Evolutionary conservation across 139 green algal species (phyloP).

Genomic region (Yamagishiella unicocca): DNA sequence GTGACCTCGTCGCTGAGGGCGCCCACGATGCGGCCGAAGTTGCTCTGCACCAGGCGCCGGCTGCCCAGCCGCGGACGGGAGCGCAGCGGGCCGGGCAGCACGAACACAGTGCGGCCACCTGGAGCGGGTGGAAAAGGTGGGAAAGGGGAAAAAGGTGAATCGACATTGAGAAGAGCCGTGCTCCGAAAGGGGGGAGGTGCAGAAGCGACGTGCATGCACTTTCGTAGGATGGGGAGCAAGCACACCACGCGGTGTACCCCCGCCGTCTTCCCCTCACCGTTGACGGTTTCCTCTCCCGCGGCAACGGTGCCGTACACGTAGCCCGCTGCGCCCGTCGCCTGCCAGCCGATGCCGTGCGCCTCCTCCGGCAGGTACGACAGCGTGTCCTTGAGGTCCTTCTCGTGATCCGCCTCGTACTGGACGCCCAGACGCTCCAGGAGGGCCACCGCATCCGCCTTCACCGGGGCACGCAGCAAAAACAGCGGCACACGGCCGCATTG

Average conservation of each 20-base stretch:
- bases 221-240: too few relatives aligned
- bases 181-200: too few relatives aligned
- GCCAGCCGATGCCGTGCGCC: slow-evolving; percentile 61
- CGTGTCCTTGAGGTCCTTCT: slow-evolving; percentile 66
- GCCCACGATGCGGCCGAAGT: slow-evolving; percentile 52
- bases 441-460: slow-evolving; percentile 47
- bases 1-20: slow-evolving; percentile 62
- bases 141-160: background rate
- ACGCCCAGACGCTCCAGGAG: slow-evolving; percentile 65
- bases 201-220: too few relatives aligned
- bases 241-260: too few relatives aligned
- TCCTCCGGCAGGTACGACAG: slow-evolving; percentile 66
- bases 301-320: slow-evolving; percentile 18
- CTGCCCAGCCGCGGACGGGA: slow-evolving; percentile 56
- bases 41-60: slow-evolving; percentile 60
- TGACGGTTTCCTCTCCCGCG: slow-evolving; percentile 10
- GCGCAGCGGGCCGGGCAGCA: slow-evolving; percentile 56
- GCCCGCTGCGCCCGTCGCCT: slow-evolving; percentile 7
- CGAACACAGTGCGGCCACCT: slow-evolving; percentile 37
- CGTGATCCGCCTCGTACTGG: slow-evolving; percentile 67
- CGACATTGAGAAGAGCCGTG: background rate
- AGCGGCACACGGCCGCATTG: background rate
- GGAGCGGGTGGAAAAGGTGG: background rate
- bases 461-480: background rate
- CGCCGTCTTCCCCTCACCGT: background rate